Conservation (phyloP, 164 flowering plant species). For the Dillenia suffruticosa region DNA sequence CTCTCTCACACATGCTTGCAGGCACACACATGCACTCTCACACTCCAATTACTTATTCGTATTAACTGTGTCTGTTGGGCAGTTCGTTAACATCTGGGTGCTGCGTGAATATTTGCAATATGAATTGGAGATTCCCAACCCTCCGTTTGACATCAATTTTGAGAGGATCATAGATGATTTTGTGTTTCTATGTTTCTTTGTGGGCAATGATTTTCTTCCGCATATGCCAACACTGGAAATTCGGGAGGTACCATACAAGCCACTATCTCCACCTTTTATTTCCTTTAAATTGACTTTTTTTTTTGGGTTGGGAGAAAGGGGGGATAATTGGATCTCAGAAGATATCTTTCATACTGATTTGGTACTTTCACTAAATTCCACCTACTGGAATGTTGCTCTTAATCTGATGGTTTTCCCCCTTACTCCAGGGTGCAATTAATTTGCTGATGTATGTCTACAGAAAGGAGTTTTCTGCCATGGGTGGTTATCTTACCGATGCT, state of each 20-base stretch:
- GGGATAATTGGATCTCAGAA: too few relatives aligned
- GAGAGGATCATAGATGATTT: constrained; percentile 94
- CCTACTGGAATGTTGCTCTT: too few relatives aligned
- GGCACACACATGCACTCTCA: too few relatives aligned
- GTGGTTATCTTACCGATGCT: constrained; percentile 94
- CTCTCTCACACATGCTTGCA: background rate
- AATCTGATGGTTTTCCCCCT: too few relatives aligned
- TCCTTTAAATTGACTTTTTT: too few relatives aligned
- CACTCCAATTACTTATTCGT: background rate
- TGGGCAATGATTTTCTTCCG: constrained; percentile 99
- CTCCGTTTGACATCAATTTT: constrained; percentile 72
- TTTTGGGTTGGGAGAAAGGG: too few relatives aligned
- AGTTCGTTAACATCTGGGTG: constrained; percentile 95
- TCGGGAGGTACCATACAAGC: constrained; percentile 63
- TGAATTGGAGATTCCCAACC: constrained; percentile 70
- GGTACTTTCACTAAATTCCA: too few relatives aligned
- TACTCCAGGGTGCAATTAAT: constrained; percentile 84
- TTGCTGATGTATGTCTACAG: constrained; percentile 80
- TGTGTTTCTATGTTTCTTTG: constrained; percentile 95
- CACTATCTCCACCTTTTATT: too few relatives aligned
- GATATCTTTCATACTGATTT: too few relatives aligned
- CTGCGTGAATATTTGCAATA: constrained; percentile 85
- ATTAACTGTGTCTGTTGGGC: constrained; percentile 13
- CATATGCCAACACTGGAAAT: constrained; percentile 99
- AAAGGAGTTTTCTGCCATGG: constrained; percentile 84